These are phyloP conservation scores for Geotrichum aggregatum DNA, from an alignment of 1,139 yeast genomes.

Conservation along the genomic window DNA sequence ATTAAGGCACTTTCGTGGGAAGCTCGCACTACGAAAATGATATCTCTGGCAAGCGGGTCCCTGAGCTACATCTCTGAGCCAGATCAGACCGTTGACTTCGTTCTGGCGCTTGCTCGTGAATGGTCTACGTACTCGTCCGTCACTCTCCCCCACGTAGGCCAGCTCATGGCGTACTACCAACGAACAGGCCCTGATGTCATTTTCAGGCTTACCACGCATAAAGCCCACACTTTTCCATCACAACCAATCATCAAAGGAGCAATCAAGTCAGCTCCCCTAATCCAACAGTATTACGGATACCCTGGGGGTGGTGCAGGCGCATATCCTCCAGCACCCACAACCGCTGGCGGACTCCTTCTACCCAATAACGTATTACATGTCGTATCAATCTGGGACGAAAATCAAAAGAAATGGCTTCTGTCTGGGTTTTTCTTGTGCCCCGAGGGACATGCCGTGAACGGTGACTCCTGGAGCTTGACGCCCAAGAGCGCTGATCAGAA, in stretches of 20 bases:
- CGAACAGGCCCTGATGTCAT: conserved; percentile 16
- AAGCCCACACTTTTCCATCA: conserved; percentile 12
- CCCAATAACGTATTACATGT: conserved; percentile 14
- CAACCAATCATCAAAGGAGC: neutral
- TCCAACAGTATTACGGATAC: neutral
- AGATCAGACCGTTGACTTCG: conserved; percentile 8
- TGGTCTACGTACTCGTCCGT: conserved; percentile 7
- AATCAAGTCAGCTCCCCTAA: neutral
- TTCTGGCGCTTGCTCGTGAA: conserved; percentile 14
- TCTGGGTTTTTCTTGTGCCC: conserved; percentile 13
- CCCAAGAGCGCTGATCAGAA: neutral
- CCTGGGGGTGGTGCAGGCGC: neutral
- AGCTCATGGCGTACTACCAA: conserved; percentile 3
- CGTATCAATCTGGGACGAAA: conserved; percentile 14
- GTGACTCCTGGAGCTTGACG: neutral
- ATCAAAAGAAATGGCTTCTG: conserved; percentile 5
- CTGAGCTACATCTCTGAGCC: conserved; percentile 7
- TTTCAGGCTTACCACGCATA: conserved; percentile 16
- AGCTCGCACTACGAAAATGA: conserved; percentile 14
- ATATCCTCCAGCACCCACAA: neutral
- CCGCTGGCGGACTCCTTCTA: neutral
- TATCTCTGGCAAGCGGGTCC: conserved; percentile 13
- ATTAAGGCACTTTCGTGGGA: conserved; percentile 19
- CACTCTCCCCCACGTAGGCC: neutral
- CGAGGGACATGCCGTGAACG: conserved; percentile 4